These are phyloP conservation scores for Serendipita sp. DNA, from an alignment of 768 basidiomycete species.

Conservation along the genomic window DNA sequence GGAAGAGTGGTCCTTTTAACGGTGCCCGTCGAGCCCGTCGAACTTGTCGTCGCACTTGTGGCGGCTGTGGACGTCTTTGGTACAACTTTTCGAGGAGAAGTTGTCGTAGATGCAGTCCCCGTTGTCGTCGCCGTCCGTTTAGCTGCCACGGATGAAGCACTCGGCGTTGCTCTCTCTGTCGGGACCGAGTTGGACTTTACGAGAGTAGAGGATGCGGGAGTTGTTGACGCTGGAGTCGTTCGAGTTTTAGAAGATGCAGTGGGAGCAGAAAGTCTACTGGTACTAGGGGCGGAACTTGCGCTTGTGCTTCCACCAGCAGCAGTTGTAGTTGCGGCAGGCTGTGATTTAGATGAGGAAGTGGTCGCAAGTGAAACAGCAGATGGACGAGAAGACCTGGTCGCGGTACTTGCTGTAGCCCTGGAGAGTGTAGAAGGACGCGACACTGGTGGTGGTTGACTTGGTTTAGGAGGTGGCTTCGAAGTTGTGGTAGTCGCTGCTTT, in stretches of 20 bases:
- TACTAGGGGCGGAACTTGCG: not conserved
- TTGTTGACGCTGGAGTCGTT: not conserved
- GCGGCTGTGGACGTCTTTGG: not conserved
- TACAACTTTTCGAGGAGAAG: slow-evolving; percentile 3
- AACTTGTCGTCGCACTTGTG: not conserved
- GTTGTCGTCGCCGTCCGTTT: not conserved
- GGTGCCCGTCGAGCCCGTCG: not conserved
- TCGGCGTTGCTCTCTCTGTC: not conserved
- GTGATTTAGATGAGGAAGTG: not conserved
- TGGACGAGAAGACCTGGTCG: not conserved
- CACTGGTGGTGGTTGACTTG: not conserved
- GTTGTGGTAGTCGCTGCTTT: not conserved
- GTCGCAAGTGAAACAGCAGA: not conserved
- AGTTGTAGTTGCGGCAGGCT: not conserved
- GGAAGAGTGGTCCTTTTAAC: not conserved
- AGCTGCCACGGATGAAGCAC: not conserved
- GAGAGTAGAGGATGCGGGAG: not conserved
- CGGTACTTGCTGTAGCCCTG: not conserved
- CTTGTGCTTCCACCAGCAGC: no score
- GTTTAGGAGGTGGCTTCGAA: not conserved
- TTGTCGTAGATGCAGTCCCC: not conserved
- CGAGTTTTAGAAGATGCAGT: not conserved
- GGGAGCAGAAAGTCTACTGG: not conserved
- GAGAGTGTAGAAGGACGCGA: not conserved
- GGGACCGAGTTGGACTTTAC: not conserved